A percentile compares a stretch with the other conserved stretches of the same genome.
phyloP scores from a whole-genome alignment of 2,329 filamentous ascomycete species.

The Talaromyces sp. region DNA sequence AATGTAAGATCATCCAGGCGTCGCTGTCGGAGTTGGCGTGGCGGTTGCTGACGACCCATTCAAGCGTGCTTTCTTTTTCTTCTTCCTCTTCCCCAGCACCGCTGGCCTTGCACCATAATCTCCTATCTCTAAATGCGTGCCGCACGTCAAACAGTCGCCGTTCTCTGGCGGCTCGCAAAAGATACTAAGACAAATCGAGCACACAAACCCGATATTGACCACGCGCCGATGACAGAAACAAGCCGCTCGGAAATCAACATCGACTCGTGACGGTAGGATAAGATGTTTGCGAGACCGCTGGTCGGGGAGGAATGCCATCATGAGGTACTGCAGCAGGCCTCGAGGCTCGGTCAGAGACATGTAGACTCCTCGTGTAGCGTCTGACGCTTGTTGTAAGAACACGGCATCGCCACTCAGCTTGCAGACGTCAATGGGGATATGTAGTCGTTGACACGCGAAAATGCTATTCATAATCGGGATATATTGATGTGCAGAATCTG shows the following conservation, averaged over 20 bases:
- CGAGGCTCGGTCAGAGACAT: constrained; percentile 58
- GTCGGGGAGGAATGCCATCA: constrained; percentile 87
- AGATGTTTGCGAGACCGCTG: constrained; percentile 59
- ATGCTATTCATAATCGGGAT: constrained; percentile 98
- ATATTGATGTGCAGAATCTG: constrained; percentile 81
- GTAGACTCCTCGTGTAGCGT: constrained; percentile 66
- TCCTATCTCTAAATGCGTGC: constrained; percentile 69
- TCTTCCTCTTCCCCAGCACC: constrained; percentile 67
- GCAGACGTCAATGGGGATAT: constrained; percentile 87
- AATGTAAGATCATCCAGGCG: constrained; percentile 19
- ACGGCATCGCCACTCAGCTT: constrained; percentile 81
- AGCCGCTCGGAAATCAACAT: constrained; percentile 94
- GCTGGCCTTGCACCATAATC: constrained; percentile 70
- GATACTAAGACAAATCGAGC: constrained; percentile 92
- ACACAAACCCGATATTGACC: constrained; percentile 89
- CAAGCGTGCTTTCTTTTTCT: constrained; percentile 64
- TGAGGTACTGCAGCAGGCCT: constrained; percentile 83
- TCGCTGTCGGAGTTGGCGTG: constrained; percentile 54
- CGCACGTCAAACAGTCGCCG: constrained; percentile 75
- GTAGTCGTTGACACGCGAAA: constrained; percentile 84
- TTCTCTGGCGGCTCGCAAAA: constrained; percentile 66
- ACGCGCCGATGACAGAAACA: constrained; percentile 94
- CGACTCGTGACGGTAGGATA: constrained; percentile 72
- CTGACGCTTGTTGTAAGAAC: constrained; percentile 85
- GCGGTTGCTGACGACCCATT: constrained; percentile 48